Evolutionary conservation across 2,329 filamentous ascomycete species (phyloP).

Genomic region (Sporothrix brunneoviolacea): DNA sequence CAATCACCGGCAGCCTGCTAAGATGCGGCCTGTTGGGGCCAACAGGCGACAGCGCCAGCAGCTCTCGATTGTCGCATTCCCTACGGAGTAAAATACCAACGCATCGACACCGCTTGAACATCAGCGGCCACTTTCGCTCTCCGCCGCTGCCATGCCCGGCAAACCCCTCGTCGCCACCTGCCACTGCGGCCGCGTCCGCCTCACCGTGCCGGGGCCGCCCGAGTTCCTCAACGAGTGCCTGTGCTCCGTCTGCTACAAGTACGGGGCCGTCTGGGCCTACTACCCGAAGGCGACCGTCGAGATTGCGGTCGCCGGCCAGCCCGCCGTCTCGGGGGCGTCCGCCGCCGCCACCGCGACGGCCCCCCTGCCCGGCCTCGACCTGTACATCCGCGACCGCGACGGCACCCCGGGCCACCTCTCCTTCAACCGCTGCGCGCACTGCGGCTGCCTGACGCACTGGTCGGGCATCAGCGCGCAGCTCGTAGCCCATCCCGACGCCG

Average conservation of each 20-base stretch:
- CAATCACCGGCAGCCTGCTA: too few relatives aligned
- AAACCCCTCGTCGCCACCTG: slow-evolving; percentile 14
- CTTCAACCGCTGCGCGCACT: slow-evolving; percentile 11
- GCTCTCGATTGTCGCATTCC: too few relatives aligned
- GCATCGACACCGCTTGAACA: too few relatives aligned
- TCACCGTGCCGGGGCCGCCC: slow-evolving; percentile 15
- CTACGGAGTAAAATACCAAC: too few relatives aligned
- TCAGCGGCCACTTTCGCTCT: too few relatives aligned
- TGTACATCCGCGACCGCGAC: slow-evolving; percentile 6
- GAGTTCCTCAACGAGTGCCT: slow-evolving; percentile 19
- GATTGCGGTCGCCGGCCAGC: background rate
- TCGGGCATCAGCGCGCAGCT: too few relatives aligned
- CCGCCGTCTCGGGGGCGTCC: too few relatives aligned
- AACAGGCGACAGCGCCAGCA: too few relatives aligned
- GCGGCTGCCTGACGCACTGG: slow-evolving; percentile 13
- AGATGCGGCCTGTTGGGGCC: too few relatives aligned
- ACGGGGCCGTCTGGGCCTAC: slow-evolving; percentile 21
- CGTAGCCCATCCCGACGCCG: background rate
- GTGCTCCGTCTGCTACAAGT: slow-evolving; percentile 21
- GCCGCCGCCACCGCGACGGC: slow-evolving; percentile 9
- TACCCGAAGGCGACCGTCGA: slow-evolving; percentile 5
- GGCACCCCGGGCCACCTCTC: background rate
- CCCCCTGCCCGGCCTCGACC: background rate
- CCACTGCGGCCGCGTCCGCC: slow-evolving; percentile 19
- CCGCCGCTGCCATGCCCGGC: too few relatives aligned